A percentile compares a stretch with the other conserved stretches of the same genome.
Evolutionary conservation across 495 filamentous ascomycete species (phyloP).

Genomic region (Chaetomidium leptoderma): DNA sequence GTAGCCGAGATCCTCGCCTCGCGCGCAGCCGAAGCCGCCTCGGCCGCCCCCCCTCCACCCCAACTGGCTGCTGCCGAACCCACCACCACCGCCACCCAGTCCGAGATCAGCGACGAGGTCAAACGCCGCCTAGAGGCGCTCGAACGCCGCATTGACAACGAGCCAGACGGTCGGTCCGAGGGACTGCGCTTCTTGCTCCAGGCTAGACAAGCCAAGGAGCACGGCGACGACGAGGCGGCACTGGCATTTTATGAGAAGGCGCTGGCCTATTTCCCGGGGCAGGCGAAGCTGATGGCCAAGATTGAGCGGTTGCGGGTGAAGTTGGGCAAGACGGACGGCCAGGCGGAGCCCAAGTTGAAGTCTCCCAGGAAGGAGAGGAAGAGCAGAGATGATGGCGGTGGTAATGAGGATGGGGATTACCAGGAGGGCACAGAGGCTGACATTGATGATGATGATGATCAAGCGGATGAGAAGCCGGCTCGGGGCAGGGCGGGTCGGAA

Average conservation of each 20-base stretch:
- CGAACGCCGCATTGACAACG: conserved; percentile 71
- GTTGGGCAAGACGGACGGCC: conserved; percentile 42
- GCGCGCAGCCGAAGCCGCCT: conserved; percentile 36
- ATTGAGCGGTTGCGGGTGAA: conserved; percentile 66
- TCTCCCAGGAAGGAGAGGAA: conserved; percentile 14
- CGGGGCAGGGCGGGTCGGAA: conserved; percentile 32
- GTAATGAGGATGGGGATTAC: conserved; percentile 32
- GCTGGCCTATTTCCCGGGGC: conserved; percentile 77
- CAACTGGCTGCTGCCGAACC: not conserved
- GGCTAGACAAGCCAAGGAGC: conserved; percentile 83
- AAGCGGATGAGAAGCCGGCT: conserved; percentile 27
- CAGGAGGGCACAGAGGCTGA: conserved; percentile 43
- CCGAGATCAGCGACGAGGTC: conserved; percentile 67
- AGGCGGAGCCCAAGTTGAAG: too few relatives aligned
- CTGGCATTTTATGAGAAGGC: conserved; percentile 85
- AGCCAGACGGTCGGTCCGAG: conserved; percentile 53
- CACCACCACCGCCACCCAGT: conserved; percentile 28
- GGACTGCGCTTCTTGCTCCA: conserved; percentile 81
- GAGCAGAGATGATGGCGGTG: conserved; percentile 16
- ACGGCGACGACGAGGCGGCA: conserved; percentile 72
- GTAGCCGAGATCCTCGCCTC: conserved; percentile 82
- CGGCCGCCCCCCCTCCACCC: not conserved
- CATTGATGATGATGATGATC: conserved; percentile 39
- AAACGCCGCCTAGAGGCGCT: conserved; percentile 76
- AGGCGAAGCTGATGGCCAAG: conserved; percentile 73